Evolutionary conservation across 139 green algal species (phyloP), one percentile per base, ranked within the genome.

Genomic region (Chlorella sp.): DNA sequence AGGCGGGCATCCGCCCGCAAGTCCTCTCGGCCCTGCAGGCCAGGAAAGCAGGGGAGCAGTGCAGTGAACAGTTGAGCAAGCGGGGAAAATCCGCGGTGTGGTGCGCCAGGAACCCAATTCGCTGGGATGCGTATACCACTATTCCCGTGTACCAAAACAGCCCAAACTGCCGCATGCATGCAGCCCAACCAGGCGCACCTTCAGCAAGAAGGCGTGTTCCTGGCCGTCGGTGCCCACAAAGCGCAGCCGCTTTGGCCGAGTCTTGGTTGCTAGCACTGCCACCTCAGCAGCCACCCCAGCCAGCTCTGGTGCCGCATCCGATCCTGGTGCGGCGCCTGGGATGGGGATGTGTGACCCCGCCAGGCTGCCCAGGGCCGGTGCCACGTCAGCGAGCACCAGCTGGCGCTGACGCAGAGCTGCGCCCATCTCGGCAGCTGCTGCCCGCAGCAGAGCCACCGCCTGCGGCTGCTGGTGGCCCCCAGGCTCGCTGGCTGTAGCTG

Each of bases 1-100:
- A 99, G 81, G 34, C 92, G 87, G 72, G 95, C 92, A 74, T 98
- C 96, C 48, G 96, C 87, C 1, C 94, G 84, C 85, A 99, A 88
- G 65, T 99, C 96, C 76, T 99, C 96, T 17, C 91, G 81, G 0
- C 96, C 94, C 87, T 91, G 82, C 76, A 80, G 46, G 72, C 5
- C 24, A 62, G 40, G 4, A 3, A 9, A 38, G 11, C 24, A 60
- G 43, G 72, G 28, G 41, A 16, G 46, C 46, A 54, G 46, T 54
- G 46, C 11, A 17, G 11, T 54, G 9, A 44, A 2, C 34, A 8
- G 9, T 30, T 19, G 68, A 73, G n/a, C n/a, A n/a, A n/a, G n/a
- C n/a, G n/a, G n/a, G n/a, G n/a, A n/a, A n/a, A n/a, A n/a, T n/a
- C n/a, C n/a, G n/a, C n/a, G n/a, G n/a, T n/a, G n/a, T n/a, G n/a